Evolutionary conservation across 2,329 filamentous ascomycete genomes (phyloP), one percentile per base, ranked within the genome.

Genomic region (Calonectria hawksworthii): DNA sequence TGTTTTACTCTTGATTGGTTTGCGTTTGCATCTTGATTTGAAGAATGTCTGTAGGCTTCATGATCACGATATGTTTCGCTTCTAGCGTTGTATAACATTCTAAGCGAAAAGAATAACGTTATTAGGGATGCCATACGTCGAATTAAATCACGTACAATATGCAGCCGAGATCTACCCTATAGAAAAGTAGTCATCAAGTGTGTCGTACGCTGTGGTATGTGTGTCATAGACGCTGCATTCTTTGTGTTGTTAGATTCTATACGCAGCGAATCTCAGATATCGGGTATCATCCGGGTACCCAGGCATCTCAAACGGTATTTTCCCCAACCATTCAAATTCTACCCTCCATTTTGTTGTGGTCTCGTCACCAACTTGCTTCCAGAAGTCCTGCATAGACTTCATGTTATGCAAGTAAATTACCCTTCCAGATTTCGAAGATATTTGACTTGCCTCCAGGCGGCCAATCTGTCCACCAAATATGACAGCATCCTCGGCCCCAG

Each of bases 401-500:
- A 21, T 10, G 8, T 70, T 54, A 10, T 70, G 68, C 56, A 54
- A 64, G 23, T 38, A 64, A 13, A 47, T 32, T 16, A 30, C 14
- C 26, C 26, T 23, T 23, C 68, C 68, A 23, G 51, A 59, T 32
- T 28, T 23, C 10, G 28, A 52, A 13, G 4, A 52, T 23, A 63
- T 30, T 10, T 70, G 21, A 1, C 56, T 56, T n/a, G 68, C 56
- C 6, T 54, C 1, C 13, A 64, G 16, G 0, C 56, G 56, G 26
- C 68, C 68, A 52, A 70, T 52, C 23, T 70, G 68, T 7, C 68
- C 4, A 2, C 68, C 68, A 26, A 70, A 70, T 2, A 70, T 64
- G 44, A 70, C 41, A 1, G 8, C n/a, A 23, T 23, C 56, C 2
- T 64, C 34, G 2, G 68, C 44, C 16, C 23, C 56, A 0, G 44